Percentiles rank a stretch among this genome's conserved stretches.
phyloP scores from a whole-genome alignment of 441 rosid genomes.

The Capsella rubella region DNA sequence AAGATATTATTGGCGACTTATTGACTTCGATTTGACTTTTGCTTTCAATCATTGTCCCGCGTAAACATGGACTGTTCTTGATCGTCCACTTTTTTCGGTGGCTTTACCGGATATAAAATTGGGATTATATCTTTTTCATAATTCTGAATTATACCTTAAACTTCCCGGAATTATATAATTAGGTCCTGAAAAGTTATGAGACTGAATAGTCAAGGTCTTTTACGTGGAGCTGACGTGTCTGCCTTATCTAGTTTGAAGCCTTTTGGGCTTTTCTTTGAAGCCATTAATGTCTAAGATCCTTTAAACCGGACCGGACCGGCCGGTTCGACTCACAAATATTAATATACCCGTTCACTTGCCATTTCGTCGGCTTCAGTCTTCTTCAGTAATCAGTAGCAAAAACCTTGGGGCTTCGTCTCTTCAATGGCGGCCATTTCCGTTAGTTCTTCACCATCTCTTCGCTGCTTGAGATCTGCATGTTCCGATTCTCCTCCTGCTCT shows the following conservation, averaged over 20 bases:
- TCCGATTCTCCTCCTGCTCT: constrained; percentile 33
- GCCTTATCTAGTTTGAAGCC: constrained; percentile 23
- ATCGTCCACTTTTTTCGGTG: constrained; percentile 31
- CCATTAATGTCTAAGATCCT: not conserved
- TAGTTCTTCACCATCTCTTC: constrained; percentile 17
- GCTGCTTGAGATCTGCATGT: constrained; percentile 27
- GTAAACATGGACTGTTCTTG: constrained; percentile 30
- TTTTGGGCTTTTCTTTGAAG: constrained; percentile 15
- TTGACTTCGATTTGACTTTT: constrained; percentile 43
- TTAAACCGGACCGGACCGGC: not conserved
- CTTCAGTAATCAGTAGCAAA: constrained; percentile 30
- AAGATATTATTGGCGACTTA: constrained; percentile 28
- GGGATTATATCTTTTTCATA: not conserved
- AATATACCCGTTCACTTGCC: too few relatives aligned
- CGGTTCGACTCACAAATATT: not conserved
- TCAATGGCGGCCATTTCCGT: constrained; percentile 51
- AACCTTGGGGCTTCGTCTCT: constrained; percentile 2
- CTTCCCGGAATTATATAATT: not conserved
- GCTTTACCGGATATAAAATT: constrained; percentile 10
- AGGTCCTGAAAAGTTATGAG: not conserved
- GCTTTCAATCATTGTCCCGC: constrained; percentile 46
- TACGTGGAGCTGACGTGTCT: constrained; percentile 19
- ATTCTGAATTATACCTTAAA: constrained; percentile 7
- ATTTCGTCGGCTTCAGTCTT: constrained; percentile 27
- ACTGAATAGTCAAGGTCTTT: not conserved